phyloP scores from a whole-genome alignment of 2,329 filamentous ascomycete species.

The Alternaria sp. region DNA sequence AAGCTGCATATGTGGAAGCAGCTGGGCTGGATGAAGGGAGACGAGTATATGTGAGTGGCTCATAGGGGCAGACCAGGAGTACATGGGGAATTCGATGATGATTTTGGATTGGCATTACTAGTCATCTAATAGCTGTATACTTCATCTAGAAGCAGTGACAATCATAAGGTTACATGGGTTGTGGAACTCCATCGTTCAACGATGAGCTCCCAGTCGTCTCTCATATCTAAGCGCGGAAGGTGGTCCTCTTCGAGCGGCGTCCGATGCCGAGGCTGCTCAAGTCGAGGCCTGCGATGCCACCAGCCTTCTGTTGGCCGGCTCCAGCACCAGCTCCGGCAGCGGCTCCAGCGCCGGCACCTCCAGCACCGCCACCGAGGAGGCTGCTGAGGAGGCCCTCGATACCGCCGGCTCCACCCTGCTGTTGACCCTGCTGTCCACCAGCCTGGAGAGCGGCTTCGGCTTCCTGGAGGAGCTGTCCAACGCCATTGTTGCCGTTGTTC shows the following conservation, averaged over 20 bases:
- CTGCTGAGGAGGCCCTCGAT: background rate
- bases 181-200: background rate
- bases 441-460: constrained; percentile 13
- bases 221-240: constrained; percentile 18
- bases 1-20: constrained; percentile 25
- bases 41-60: background rate
- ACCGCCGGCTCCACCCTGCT: constrained; percentile 3
- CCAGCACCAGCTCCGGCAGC: constrained; percentile 1
- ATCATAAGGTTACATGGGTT: background rate
- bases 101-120: background rate
- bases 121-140: background rate
- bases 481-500: background rate
- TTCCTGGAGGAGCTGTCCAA: constrained; percentile 5
- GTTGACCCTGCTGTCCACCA: constrained; percentile 11
- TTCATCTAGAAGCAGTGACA: background rate
- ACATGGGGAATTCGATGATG: background rate
- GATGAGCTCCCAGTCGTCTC: background rate
- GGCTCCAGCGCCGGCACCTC: constrained; percentile 6
- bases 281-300: constrained; percentile 6
- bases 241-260: constrained; percentile 12
- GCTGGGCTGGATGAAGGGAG: constrained; percentile 20
- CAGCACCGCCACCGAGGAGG: constrained; percentile 3
- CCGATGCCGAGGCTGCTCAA: constrained; percentile 10
- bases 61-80: background rate
- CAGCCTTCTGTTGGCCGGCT: constrained; percentile 3